A percentile compares a stretch with the other conserved stretches of the same genome.
phyloP scores from a whole-genome alignment of 805 yeast genomes.

The Tanozyma kutaoensis region DNA sequence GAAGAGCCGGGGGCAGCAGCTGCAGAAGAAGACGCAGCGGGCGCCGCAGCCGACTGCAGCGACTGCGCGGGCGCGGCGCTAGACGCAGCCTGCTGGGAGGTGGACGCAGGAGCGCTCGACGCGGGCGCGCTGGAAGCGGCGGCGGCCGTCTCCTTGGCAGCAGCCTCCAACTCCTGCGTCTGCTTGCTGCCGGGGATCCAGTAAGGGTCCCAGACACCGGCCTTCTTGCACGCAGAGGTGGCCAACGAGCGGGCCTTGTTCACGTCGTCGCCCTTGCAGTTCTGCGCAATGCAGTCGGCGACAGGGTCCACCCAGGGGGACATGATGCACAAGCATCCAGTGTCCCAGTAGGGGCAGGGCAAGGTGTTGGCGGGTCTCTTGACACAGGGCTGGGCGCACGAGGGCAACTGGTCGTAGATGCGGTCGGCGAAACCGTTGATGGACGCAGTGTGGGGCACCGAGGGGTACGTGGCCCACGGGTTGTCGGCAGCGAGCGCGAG shows the following conservation, averaged over 20 bases:
- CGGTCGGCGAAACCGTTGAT: conserved; percentile 29
- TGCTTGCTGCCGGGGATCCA: conserved; percentile 7
- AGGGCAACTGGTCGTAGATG: conserved; percentile 18
- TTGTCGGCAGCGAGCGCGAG: conserved; percentile 7
- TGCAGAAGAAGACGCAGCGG: conserved; percentile 1
- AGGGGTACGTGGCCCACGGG: conserved; percentile 18
- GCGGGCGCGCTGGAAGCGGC: conserved; percentile 1
- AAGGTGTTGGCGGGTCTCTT: conserved; percentile 17
- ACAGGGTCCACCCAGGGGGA: conserved; percentile 17
- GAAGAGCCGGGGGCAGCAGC: no score
- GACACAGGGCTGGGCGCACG: conserved; percentile 24
- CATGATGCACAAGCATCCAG: conserved; percentile 33
- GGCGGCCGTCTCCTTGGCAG: conserved; percentile 1
- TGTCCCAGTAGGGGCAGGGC: conserved; percentile 34
- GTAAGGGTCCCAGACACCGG: conserved; percentile 21
- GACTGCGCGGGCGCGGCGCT: conserved; percentile 1
- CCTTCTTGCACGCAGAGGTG: conserved; percentile 17
- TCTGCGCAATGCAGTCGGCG: conserved; percentile 17
- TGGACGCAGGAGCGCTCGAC: conserved; percentile 1
- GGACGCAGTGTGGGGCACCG: conserved; percentile 23
- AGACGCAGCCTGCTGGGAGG: conserved; percentile 1
- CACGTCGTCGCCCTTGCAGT: conserved; percentile 17
- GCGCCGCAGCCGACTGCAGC: conserved; percentile 1
- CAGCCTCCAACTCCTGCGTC: conserved; percentile 1
- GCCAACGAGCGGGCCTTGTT: conserved; percentile 16